phyloP scores from a whole-genome alignment of 257 asterid genomes.

The Solanum gandarillasii region DNA sequence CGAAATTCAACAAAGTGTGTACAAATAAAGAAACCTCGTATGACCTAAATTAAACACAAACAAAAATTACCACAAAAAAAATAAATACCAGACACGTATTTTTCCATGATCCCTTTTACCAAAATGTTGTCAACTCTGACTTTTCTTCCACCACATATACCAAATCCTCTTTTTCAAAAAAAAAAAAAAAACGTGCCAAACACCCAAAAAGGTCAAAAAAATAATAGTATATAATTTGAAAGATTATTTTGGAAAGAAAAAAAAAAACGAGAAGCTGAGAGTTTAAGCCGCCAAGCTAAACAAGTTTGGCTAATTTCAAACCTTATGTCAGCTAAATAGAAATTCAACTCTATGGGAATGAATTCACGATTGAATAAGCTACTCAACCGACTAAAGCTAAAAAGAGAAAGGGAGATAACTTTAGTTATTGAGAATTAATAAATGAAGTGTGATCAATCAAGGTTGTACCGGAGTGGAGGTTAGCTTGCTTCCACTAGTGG shows the following conservation, averaged over 20 bases:
- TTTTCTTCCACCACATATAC: background rate
- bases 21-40: background rate
- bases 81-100: background rate
- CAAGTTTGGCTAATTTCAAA: background rate
- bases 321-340: background rate
- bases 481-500: too few species aligned
- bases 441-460: background rate
- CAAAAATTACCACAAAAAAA: background rate
- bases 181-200: background rate
- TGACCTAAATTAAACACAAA: background rate
- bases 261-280: background rate
- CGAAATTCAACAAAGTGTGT: background rate
- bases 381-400: background rate
- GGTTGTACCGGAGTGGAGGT: accelerated
- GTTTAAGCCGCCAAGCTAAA: background rate
- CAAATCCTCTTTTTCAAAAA: background rate
- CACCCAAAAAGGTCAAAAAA: background rate
- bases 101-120: background rate
- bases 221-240: background rate
- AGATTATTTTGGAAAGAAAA: background rate
- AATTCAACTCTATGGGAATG: background rate
- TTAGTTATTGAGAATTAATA: background rate
- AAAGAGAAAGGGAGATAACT: background rate
- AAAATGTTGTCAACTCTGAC: background rate
- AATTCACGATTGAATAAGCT: background rate